These are phyloP conservation scores for Conticribra weissflogii DNA, from an alignment of 108 stramenopile species.

Conservation along the genomic window DNA sequence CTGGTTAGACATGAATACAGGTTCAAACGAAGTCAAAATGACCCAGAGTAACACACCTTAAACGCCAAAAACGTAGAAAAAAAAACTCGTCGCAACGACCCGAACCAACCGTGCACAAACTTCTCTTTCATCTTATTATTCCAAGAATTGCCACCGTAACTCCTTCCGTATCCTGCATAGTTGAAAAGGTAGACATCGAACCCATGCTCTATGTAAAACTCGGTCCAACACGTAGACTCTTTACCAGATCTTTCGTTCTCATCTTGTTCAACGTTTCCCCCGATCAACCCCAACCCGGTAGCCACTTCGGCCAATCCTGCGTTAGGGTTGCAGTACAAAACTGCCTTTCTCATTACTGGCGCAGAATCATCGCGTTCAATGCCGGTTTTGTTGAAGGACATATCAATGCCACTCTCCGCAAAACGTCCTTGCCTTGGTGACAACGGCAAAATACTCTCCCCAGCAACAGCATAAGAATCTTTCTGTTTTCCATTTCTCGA, in stretches of 20 bases:
- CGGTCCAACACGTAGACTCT: conserved; percentile 69
- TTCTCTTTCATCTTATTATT: conserved; percentile 19
- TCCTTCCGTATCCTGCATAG: conserved; percentile 88
- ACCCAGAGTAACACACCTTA: conserved; percentile 1
- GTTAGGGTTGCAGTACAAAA: conserved; percentile 91
- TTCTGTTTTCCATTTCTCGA: neutral
- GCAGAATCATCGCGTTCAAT: neutral
- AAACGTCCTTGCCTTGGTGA: conserved; percentile 45
- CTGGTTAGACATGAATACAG: too few relatives aligned
- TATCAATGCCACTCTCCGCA: conserved; percentile 1
- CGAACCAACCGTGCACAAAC: conserved; percentile 51
- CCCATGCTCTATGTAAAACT: conserved; percentile 75
- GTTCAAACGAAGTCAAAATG: neutral
- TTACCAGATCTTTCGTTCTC: conserved; percentile 30
- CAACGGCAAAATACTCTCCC: conserved; percentile 27
- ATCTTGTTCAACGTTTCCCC: conserved; percentile 64
- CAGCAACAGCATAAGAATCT: neutral
- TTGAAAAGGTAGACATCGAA: conserved; percentile 88
- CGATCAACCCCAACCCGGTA: conserved; percentile 81
- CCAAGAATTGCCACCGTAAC: conserved; percentile 52
- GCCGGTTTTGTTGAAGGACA: neutral
- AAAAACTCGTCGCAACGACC: conserved; percentile 55
- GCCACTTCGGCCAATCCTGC: conserved; percentile 86
- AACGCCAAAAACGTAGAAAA: conserved; percentile 54
- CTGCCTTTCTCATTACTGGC: conserved; percentile 59